phyloP scores from a whole-genome alignment of 2,329 filamentous ascomycete species.

The Monilinia aucupariae region DNA sequence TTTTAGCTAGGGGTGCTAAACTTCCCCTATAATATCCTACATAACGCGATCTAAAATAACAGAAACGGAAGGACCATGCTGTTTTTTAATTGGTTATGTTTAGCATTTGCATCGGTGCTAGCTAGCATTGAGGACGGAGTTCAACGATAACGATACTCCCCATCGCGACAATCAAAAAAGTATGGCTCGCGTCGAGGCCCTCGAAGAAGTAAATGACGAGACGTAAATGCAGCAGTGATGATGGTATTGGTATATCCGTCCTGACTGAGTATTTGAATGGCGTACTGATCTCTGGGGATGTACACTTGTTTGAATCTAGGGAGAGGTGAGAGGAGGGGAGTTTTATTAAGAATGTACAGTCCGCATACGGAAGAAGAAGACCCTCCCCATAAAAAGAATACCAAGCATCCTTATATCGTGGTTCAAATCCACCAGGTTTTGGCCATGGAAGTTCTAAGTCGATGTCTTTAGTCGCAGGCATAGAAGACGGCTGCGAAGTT shows the following conservation, averaged over 20 bases:
- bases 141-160: conserved; percentile 22
- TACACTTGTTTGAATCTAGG: not conserved
- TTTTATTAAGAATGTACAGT: too few relatives aligned
- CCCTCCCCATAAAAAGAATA: not conserved
- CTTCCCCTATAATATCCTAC: conserved; percentile 46
- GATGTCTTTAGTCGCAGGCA: not conserved
- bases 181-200: conserved; percentile 17
- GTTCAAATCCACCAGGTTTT: not conserved
- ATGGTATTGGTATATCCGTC: conserved; percentile 49
- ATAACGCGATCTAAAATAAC: conserved; percentile 52
- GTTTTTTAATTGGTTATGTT: not conserved
- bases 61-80: conserved; percentile 33
- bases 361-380: not conserved
- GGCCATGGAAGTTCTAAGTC: not conserved
- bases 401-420: not conserved
- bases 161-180: conserved; percentile 35
- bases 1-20: conserved; percentile 44
- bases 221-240: conserved; percentile 29
- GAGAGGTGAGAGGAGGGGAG: too few relatives aligned
- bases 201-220: conserved; percentile 33
- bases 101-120: conserved; percentile 14
- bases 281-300: conserved; percentile 28
- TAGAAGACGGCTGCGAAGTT: not conserved
- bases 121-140: conserved; percentile 24
- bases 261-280: conserved; percentile 42